These are phyloP conservation scores for Spergularia azorica DNA, from an alignment of 179 eudicot genomes.

Conservation along the genomic window DNA sequence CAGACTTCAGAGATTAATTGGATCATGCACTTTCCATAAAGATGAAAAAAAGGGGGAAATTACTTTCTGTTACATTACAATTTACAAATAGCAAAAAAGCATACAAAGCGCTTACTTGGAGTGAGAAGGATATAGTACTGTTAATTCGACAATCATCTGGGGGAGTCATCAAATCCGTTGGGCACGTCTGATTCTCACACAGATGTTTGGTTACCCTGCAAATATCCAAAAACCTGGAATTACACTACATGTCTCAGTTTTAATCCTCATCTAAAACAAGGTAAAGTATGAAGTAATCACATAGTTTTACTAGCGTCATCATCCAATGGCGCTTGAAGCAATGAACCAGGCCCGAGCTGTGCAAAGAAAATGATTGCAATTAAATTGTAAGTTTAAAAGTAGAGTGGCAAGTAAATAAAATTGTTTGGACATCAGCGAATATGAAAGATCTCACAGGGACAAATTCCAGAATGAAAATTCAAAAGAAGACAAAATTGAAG, in stretches of 20 bases:
- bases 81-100: neutral
- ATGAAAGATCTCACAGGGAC: neutral
- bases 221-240: constrained; percentile 11
- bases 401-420: too few species aligned
- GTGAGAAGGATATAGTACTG: constrained; percentile 71
- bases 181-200: constrained; percentile 73
- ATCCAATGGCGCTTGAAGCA: constrained; percentile 87
- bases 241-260: neutral
- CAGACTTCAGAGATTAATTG: neutral
- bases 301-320: constrained; percentile 64
- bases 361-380: constrained; percentile 16
- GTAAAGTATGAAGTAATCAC: constrained; percentile 45
- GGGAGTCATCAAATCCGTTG: constrained; percentile 71
- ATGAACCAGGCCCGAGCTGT: constrained; percentile 85
- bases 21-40: neutral
- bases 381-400: too few species aligned
- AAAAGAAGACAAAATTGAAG: too few species aligned
- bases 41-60: neutral
- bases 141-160: constrained; percentile 94
- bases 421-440: constrained; percentile 10
- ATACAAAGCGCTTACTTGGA: constrained; percentile 62
- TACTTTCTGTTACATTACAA: neutral
- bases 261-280: constrained; percentile 1
- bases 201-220: constrained; percentile 65
- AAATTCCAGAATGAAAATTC: neutral